phyloP scores from a whole-genome alignment of 1,284 basidiomycete species.

The Cutaneotrichosporon spelunceum region DNA sequence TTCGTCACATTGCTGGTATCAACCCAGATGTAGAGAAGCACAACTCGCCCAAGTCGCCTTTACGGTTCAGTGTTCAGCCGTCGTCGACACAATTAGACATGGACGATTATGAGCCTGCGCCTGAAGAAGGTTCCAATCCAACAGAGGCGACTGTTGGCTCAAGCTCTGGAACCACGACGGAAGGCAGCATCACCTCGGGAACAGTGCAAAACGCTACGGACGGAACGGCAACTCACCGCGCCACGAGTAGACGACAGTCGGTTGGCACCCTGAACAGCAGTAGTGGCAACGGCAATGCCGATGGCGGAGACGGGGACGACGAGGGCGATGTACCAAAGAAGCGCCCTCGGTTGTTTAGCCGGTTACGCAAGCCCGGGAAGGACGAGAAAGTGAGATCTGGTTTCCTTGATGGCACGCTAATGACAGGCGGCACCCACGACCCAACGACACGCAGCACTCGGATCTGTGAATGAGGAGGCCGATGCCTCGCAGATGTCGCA shows the following conservation, averaged over 20 bases:
- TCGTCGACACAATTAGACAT: conserved; percentile 14
- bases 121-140: not conserved
- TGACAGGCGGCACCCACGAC: not conserved
- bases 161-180: not conserved
- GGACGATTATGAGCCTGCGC: conserved; percentile 11
- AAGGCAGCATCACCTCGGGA: not conserved
- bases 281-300: not conserved
- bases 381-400: not conserved
- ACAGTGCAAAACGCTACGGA: not conserved
- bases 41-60: conserved; percentile 10
- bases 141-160: not conserved
- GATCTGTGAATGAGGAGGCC: not conserved
- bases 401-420: not conserved
- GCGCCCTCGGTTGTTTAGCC: not conserved
- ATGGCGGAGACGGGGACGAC: conserved; percentile 1
- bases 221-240: not conserved
- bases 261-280: not conserved
- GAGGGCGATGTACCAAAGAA: not conserved
- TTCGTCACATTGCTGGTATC: conserved; percentile 32
- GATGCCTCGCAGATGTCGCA: not conserved
- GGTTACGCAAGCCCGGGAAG: not conserved
- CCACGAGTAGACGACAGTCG: not conserved
- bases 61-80: conserved; percentile 20
- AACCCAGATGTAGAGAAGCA: conserved; percentile 14
- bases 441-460: not conserved